These are phyloP conservation scores for Gleditsia sinensis DNA, from an alignment of 306 rosid genomes.

Conservation along the genomic window DNA sequence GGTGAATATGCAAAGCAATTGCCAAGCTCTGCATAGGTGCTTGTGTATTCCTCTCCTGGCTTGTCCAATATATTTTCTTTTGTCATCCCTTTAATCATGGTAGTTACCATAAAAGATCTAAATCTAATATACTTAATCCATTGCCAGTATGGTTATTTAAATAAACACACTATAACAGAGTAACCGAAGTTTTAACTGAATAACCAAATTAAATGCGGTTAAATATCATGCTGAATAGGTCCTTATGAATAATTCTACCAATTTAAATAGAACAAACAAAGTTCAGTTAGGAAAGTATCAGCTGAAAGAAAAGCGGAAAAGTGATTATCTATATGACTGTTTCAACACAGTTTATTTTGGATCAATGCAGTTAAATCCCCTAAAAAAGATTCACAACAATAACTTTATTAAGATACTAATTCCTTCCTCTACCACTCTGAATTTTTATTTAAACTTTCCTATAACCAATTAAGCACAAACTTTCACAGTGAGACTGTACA, in stretches of 20 bases:
- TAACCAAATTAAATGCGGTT: not conserved
- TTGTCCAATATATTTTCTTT: not conserved
- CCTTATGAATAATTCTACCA: not conserved
- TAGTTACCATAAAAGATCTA: not conserved
- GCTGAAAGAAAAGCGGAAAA: too few species aligned
- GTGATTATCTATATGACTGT: too few species aligned
- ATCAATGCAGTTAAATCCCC: too few species aligned
- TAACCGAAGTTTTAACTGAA: not conserved
- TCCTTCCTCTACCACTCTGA: not conserved
- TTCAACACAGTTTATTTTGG: too few species aligned
- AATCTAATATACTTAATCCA: not conserved
- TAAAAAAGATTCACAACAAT: too few species aligned
- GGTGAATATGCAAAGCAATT: not conserved
- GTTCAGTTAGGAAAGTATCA: not conserved
- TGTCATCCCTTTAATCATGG: not conserved
- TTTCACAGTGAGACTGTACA: not conserved
- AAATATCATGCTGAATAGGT: not conserved
- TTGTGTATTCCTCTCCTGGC: not conserved
- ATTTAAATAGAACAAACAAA: not conserved
- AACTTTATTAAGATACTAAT: too few species aligned
- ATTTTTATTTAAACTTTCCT: not conserved
- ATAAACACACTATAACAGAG: not conserved
- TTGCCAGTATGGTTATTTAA: not conserved
- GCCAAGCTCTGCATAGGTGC: not conserved
- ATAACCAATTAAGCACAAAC: constrained; percentile 8